A percentile compares a stretch with the other conserved stretches of the same genome.
Evolutionary conservation across 1,139 yeast genomes (phyloP).

Genomic region (Sugiyamaella xylanicola): DNA sequence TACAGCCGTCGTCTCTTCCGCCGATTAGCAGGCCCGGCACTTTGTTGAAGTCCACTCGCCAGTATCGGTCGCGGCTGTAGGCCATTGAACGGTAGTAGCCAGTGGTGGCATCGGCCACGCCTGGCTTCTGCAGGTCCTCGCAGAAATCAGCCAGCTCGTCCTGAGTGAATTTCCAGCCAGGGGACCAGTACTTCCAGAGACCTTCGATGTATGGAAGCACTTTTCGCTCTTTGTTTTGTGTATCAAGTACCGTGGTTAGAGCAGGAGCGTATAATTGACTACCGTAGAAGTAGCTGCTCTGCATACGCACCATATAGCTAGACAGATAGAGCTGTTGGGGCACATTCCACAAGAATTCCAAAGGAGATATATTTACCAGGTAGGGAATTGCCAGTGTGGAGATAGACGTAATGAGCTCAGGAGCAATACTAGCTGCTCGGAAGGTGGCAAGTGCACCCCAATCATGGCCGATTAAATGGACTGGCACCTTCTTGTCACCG

Average conservation of each 20-base stretch:
- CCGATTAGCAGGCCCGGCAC: constrained; percentile 31
- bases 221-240: not conserved
- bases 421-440: constrained; percentile 27
- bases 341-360: constrained; percentile 20
- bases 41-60: constrained; percentile 30
- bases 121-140: constrained; percentile 31
- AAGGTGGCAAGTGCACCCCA: constrained; percentile 37
- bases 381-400: constrained; percentile 35
- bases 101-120: constrained; percentile 34
- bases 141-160: constrained; percentile 29
- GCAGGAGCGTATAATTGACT: constrained; percentile 10
- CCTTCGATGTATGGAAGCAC: constrained; percentile 27
- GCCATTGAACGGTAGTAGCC: constrained; percentile 30
- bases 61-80: not conserved
- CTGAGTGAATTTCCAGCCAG: constrained; percentile 29
- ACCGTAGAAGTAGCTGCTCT: constrained; percentile 26
- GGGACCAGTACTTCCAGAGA: constrained; percentile 37
- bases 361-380: constrained; percentile 25
- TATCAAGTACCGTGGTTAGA: constrained; percentile 3
- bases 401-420: constrained; percentile 30
- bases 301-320: constrained; percentile 36
- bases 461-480: constrained; percentile 37
- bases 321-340: constrained; percentile 35
- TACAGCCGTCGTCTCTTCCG: constrained; percentile 35
- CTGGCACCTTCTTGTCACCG: constrained; percentile 24